These are phyloP conservation scores for Lactuca sativa DNA, from an alignment of 129 eudicot species.

Conservation along the genomic window DNA sequence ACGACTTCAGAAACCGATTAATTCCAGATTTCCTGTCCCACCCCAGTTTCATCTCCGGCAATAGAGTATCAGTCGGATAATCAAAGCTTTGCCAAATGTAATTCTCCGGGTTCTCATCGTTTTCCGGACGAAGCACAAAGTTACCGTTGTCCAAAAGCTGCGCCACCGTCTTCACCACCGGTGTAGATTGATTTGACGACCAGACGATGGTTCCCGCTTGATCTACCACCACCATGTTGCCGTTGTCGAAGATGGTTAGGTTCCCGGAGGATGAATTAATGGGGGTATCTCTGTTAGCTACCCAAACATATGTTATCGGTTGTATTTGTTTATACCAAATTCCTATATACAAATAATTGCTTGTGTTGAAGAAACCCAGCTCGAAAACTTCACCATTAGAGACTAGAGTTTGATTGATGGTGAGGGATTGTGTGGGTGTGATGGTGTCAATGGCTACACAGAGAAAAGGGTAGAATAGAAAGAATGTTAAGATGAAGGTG, in stretches of 20 bases:
- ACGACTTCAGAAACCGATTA: slow-evolving; percentile 37
- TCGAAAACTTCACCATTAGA: slow-evolving; percentile 41
- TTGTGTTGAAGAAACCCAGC: slow-evolving; percentile 48
- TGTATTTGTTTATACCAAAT: slow-evolving; percentile 62
- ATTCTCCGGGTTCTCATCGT: slow-evolving; percentile 1
- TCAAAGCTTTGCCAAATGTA: slow-evolving; percentile 53
- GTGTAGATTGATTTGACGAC: slow-evolving; percentile 43
- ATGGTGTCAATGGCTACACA: slow-evolving; percentile 34
- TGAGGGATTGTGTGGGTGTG: slow-evolving; percentile 36
- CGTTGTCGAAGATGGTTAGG: slow-evolving; percentile 35
- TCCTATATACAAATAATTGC: slow-evolving; percentile 47
- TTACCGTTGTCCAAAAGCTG: slow-evolving; percentile 60
- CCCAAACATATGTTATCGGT: slow-evolving; percentile 50
- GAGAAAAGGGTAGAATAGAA: slow-evolving; percentile 20
- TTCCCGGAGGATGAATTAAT: slow-evolving; percentile 26
- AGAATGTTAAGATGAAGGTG: slow-evolving; percentile 3
- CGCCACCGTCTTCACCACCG: slow-evolving; percentile 33
- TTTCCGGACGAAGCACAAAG: slow-evolving; percentile 29
- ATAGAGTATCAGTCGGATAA: slow-evolving; percentile 56
- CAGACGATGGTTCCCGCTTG: slow-evolving; percentile 23
- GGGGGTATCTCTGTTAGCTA: slow-evolving; percentile 68
- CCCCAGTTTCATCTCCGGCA: slow-evolving; percentile 64
- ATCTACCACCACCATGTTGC: slow-evolving; percentile 39
- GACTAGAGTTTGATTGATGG: slow-evolving; percentile 48
- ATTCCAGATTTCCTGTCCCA: slow-evolving; percentile 43